Evolutionary conservation across 2,329 filamentous ascomycete species (phyloP), one percentile per base, ranked within the genome.

Genomic region (Atkinsonella hypoxylon): DNA sequence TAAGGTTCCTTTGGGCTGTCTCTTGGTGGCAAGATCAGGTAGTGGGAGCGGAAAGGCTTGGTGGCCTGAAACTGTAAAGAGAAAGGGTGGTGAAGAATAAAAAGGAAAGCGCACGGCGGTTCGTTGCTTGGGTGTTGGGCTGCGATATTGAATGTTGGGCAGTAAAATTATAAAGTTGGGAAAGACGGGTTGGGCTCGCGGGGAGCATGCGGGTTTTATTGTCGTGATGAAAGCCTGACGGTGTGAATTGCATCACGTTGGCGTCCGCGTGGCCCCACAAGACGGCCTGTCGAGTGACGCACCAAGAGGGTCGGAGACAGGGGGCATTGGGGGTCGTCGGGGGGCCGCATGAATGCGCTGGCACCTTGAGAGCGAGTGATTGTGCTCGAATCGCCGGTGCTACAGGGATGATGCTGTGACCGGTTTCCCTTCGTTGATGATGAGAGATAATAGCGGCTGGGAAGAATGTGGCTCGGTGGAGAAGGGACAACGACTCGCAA

Each of bases 191-290:
- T 66, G 67, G 67, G 66, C 61, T 64, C 58, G 64, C 68, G 70
- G 73, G 71, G 68, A 47, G 66, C 63, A 62, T 65, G 67, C 68
- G 69, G 71, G 67, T 75, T 76, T 76, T 76, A 76, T 67, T 61
- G 60, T 67, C 58, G 57, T 56, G 49, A 57, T 61, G 53, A 53
- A 58, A 55, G 58, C 59, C 60, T 59, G 62, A 65, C 57, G 39
- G 47, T 47, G 53, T 52, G 51, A 47, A 56, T 48, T 57, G 20
- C 53, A 51, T 51, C 53, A 51, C 39, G 45, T 31, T 30, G 36
- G 42, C 26, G 34, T 15, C 45, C 41, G 46, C 53, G 39, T 57
- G 51, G 52, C 55, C 60, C 59, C 59, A 61, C 60, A 59, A 53
- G 52, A 47, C 47, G 53, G 48, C 49, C 50, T 49, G 54, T 56